Evolutionary conservation across 31 red algal genomes (phyloP).

Genomic region (Bonnemaisonia californica): DNA sequence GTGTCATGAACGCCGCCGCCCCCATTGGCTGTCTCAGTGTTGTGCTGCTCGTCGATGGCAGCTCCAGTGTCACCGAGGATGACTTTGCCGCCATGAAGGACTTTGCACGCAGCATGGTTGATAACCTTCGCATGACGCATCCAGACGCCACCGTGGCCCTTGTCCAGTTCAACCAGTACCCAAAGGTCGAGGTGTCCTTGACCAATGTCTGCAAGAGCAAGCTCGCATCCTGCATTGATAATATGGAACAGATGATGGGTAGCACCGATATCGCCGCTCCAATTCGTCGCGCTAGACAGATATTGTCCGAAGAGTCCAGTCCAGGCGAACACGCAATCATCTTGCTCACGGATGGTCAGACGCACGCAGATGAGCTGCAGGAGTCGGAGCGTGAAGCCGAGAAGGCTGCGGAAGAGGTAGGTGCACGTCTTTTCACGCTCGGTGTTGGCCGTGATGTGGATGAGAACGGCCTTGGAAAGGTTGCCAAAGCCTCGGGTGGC

Average conservation of each 20-base stretch:
- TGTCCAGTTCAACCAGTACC: slow-evolving; percentile 95
- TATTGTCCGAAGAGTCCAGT: slow-evolving; percentile 56
- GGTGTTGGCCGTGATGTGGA: slow-evolving; percentile 93
- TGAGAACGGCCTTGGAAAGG: slow-evolving; percentile 68
- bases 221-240: slow-evolving; percentile 58
- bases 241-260: slow-evolving; percentile 93
- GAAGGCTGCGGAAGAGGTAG: slow-evolving; percentile 57
- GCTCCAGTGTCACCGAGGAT: slow-evolving; percentile 85
- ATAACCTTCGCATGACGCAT: slow-evolving; percentile 58
- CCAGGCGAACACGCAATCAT: slow-evolving; percentile 79
- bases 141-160: slow-evolving; percentile 57
- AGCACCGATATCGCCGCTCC: slow-evolving; percentile 89
- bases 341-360: slow-evolving; percentile 95
- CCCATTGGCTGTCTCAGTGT: slow-evolving; percentile 40
- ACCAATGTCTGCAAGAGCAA: slow-evolving; percentile 52
- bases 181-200: slow-evolving; percentile 65
- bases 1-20: slow-evolving; percentile 36
- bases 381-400: slow-evolving; percentile 65
- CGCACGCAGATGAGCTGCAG: slow-evolving; percentile 82
- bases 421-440: slow-evolving; percentile 80
- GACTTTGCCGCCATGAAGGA: slow-evolving; percentile 88
- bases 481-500: slow-evolving; percentile 58
- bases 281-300: slow-evolving; percentile 65
- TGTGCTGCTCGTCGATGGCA: slow-evolving; percentile 81
- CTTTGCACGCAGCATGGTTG: slow-evolving; percentile 67